These are phyloP conservation scores for Apiospora koreana DNA, from an alignment of 2,329 filamentous ascomycete species.

Conservation along the genomic window DNA sequence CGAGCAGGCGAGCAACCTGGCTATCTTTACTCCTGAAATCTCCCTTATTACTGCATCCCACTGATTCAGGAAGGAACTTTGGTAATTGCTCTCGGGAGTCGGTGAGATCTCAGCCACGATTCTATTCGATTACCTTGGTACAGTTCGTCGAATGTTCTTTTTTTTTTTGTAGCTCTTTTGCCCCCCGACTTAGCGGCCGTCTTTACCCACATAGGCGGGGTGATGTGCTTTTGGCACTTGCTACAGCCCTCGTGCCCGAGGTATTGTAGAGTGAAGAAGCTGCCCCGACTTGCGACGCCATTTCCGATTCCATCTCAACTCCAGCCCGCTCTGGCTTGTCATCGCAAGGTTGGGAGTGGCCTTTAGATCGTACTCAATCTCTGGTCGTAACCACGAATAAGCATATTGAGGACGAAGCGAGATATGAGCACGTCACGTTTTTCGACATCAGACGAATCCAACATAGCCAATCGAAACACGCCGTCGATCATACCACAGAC, in stretches of 20 bases:
- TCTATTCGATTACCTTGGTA: neutral
- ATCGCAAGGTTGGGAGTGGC: neutral
- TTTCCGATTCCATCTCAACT: neutral
- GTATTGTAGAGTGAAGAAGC: no score
- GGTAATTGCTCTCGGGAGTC: neutral
- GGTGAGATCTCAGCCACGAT: neutral
- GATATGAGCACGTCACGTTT: neutral
- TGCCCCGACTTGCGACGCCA: neutral
- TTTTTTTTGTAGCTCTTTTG: neutral
- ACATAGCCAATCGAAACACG: neutral
- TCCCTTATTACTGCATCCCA: constrained; percentile 1
- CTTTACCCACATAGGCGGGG: neutral
- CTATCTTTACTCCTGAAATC: neutral
- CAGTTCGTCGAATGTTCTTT: neutral
- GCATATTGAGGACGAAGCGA: neutral
- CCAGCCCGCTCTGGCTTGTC: neutral
- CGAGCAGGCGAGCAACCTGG: neutral
- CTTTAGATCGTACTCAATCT: neutral
- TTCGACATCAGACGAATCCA: neutral
- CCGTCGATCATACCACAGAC: neutral
- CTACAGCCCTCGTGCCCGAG: neutral
- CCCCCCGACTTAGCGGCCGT: neutral
- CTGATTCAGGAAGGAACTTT: constrained; percentile 3
- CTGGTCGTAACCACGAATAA: neutral
- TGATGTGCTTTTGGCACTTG: neutral